Evolutionary conservation across 306 rosid genomes (phyloP), one percentile per base, ranked within the genome.

Genomic region (Adenanthera pavonina): DNA sequence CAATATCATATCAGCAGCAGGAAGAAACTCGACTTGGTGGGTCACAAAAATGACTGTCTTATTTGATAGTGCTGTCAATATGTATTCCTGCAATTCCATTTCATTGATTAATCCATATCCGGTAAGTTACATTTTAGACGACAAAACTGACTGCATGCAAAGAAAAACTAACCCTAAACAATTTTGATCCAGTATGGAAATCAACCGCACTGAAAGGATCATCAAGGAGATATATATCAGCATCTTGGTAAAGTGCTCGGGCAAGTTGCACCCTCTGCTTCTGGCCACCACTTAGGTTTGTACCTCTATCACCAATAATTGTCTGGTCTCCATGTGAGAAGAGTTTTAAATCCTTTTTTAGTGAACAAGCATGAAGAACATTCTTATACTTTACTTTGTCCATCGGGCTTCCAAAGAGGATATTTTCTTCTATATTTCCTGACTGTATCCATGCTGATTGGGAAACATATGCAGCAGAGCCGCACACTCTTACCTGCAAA

Each of bases 201-300:
- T 94, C 98, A 86, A 94, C 92, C 11, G 98, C 97, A 82, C 97
- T 94, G 76, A 94, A 94, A 41, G 98, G 98, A 78, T 94, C 98
- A 56, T 94, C 98, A 59, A 94, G 96, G 60, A 94, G 94, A 89
- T 92, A 94, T 70, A 92, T 84, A 74, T 94, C 98, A 44, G 98
- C 97, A 75, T 92, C 94, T 75, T 94, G 97, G 88, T 94, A 94
- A 17, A 94, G 97, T 79, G 97, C 98, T 70, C 98, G 79, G 7
- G 98, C 98, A 75, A 94, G 98, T 90, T 94, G 98, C 83, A 94
- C 92, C 66, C 97, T 88, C 88, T 94, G 98, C 90, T 94, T 94
- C 88, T 94, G 98, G 84, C 98, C 98, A 70, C 98, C 97, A 80
- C 97, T 94, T 77, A 94, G 83, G 84, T 94, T 94, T 86, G 92